A percentile compares a stretch with the other conserved stretches of the same genome.
phyloP scores from a whole-genome alignment of 208 protist species.

The Endotrypanum monterogeii region DNA sequence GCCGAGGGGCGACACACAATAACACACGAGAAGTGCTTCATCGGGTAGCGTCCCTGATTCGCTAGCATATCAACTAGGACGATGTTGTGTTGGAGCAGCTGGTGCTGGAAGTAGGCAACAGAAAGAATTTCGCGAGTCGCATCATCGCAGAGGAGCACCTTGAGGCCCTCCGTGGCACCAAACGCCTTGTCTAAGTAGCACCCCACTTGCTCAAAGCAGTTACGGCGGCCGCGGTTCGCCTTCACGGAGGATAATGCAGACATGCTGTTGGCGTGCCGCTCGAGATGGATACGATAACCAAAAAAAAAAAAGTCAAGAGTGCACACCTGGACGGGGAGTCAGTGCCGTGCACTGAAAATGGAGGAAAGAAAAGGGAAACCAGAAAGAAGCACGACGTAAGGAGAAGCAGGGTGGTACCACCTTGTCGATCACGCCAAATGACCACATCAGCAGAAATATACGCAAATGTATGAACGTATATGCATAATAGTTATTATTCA shows the following conservation, averaged over 20 bases:
- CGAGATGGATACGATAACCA: not conserved
- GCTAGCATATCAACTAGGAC: constrained; percentile 96
- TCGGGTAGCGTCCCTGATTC: constrained; percentile 83
- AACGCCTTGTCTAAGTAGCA: constrained; percentile 76
- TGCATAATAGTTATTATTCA: not conserved
- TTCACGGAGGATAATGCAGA: constrained; percentile 9
- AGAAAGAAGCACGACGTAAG: not conserved
- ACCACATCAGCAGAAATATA: not conserved
- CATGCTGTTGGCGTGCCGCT: not conserved
- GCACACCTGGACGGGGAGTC: not conserved
- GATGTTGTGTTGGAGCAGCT: constrained; percentile 97
- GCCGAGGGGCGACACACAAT: constrained; percentile 92
- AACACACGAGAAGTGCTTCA: constrained; percentile 95
- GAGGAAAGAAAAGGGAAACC: not conserved
- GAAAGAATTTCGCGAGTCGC: constrained; percentile 93
- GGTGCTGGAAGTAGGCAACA: constrained; percentile 95
- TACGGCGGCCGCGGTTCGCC: constrained; percentile 33
- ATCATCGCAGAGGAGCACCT: constrained; percentile 96
- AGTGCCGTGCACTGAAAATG: not conserved
- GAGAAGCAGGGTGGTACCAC: not conserved
- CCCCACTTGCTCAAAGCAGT: constrained; percentile 81
- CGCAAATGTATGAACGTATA: not conserved
- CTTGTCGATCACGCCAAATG: not conserved
- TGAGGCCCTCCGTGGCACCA: constrained; percentile 66
- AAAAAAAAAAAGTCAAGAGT: not conserved